These are phyloP conservation scores for Butyriboletus loyo DNA, from an alignment of 768 basidiomycete genomes.

Conservation along the genomic window DNA sequence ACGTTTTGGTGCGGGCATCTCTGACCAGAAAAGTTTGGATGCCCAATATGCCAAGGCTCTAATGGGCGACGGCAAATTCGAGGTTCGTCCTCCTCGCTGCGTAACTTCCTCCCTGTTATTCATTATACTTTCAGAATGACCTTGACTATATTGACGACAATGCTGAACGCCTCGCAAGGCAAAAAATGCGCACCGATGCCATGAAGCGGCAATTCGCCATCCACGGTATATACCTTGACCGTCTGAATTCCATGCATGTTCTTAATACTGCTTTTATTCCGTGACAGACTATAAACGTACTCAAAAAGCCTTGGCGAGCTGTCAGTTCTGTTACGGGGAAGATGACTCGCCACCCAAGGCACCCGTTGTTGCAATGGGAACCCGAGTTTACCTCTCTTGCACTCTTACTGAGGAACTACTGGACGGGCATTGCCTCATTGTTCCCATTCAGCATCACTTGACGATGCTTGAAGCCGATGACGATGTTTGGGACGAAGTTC, in stretches of 20 bases:
- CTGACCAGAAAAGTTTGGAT: slow-evolving; percentile 91
- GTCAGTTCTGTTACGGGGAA: slow-evolving; percentile 89
- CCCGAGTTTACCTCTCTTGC: slow-evolving; percentile 86
- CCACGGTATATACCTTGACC: slow-evolving; percentile 56
- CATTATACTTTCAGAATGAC: slow-evolving; percentile 53
- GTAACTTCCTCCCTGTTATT: neutral
- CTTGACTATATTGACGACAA: slow-evolving; percentile 97
- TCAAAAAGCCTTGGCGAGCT: slow-evolving; percentile 82
- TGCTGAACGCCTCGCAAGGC: slow-evolving; percentile 84
- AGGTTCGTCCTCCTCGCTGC: slow-evolving; percentile 43
- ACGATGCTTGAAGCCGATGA: slow-evolving; percentile 92
- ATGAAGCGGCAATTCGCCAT: slow-evolving; percentile 98
- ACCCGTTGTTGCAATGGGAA: slow-evolving; percentile 87
- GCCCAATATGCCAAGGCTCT: slow-evolving; percentile 86
- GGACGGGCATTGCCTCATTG: slow-evolving; percentile 89
- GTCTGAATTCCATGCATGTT: neutral
- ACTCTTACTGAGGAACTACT: slow-evolving; percentile 87
- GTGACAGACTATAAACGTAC: slow-evolving; percentile 87
- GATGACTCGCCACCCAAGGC: slow-evolving; percentile 88
- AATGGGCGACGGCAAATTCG: slow-evolving; percentile 82
- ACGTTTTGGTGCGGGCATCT: slow-evolving; percentile 80
- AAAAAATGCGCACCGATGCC: slow-evolving; percentile 94
- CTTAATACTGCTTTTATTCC: neutral
- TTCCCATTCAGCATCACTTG: slow-evolving; percentile 92
- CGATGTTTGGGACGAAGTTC: slow-evolving; percentile 97